Base-by-base conservation (phyloP, 1,139 yeast genomes). In the Magnusiomyces starmeri region DNA sequence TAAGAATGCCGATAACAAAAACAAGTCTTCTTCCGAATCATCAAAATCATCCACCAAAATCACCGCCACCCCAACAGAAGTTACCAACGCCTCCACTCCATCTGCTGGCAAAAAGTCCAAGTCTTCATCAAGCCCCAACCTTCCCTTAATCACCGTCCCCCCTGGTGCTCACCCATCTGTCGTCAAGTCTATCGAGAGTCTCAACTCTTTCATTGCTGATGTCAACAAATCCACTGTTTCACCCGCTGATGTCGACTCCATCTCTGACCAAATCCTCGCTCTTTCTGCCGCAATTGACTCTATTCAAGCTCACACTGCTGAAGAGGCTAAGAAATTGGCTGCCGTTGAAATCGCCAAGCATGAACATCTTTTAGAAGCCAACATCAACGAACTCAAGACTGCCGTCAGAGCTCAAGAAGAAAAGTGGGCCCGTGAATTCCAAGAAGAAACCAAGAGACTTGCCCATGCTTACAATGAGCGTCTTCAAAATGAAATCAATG, bases 401-500 rank as follows among this genome's bases (percentile, higher is more conserved):
- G 69, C 71, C 37, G 70, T 79, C 51, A 75, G 75, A 42, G 71
- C 70, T 25, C 78, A 76, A 43, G 78, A 76, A 59, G 73, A 76
- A 29, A 79, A 80, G 57, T 76, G 83, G 64, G 73, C 77, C 54
- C 68, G 77, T 16, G 75, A 81, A 51, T 83, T 80, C 62, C 78
- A 83, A 56, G 71, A 74, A 18, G 87, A 85, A 63, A 83, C 85
- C 62, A 66, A 73, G 51, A 77, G 78, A 57, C 75, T 90, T 59
- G 84, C 85, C 58, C 68, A 75, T 51, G 81, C 81, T 59, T 84
- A 84, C 66, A 75, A 79, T 57, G 71, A 73, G 48, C 78, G 83
- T 57, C 73, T 92, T 60, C 68, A 69, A 24, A 72, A 75, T 34
- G 97, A 90, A 68, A 74, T 90, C 53, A 78, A 79, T 57, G 83